Conservation (phyloP, 2,329 filamentous ascomycete species). For the Xylariaceae sp. region DNA sequence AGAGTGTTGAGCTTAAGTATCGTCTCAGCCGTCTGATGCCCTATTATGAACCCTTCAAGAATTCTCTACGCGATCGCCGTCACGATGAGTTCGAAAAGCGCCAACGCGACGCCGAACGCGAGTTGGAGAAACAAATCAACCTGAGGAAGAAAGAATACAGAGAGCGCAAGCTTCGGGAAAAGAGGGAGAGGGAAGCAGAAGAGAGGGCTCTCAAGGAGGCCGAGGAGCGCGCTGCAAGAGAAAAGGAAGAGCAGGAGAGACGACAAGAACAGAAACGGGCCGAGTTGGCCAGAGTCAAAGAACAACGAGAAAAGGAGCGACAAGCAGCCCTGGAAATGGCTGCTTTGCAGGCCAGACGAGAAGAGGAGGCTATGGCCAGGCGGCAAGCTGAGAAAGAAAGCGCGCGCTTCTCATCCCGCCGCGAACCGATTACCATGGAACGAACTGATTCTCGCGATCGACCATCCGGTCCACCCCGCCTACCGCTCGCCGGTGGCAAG, state of each 20-base stretch:
- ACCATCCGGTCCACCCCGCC: slow-evolving; percentile 50
- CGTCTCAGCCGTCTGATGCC: slow-evolving; percentile 80
- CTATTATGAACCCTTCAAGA: slow-evolving; percentile 79
- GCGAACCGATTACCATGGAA: slow-evolving; percentile 38
- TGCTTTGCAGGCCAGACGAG: slow-evolving; percentile 71
- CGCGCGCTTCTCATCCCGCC: slow-evolving; percentile 34
- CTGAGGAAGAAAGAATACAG: slow-evolving; percentile 83
- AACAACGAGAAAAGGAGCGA: slow-evolving; percentile 61
- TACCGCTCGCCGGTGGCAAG: slow-evolving; percentile 50
- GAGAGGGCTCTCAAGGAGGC: slow-evolving; percentile 76
- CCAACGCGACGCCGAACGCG: slow-evolving; percentile 83
- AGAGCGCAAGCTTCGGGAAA: slow-evolving; percentile 78
- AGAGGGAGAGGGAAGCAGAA: slow-evolving; percentile 76
- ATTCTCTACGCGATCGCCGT: slow-evolving; percentile 77
- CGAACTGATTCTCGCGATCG: slow-evolving; percentile 46
- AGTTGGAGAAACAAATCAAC: slow-evolving; percentile 87
- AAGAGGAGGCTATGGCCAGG: slow-evolving; percentile 81
- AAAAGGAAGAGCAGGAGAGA: slow-evolving; percentile 79
- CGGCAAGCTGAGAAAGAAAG: slow-evolving; percentile 62
- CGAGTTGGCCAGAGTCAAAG: slow-evolving; percentile 62
- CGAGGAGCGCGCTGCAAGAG: slow-evolving; percentile 73
- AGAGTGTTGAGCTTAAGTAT: slow-evolving; percentile 89
- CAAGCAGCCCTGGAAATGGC: slow-evolving; percentile 64
- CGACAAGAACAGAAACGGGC: slow-evolving; percentile 76
- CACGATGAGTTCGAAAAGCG: slow-evolving; percentile 95